Conservation (phyloP, 75 land plant genomes). For the Larix kaempferi region DNA sequence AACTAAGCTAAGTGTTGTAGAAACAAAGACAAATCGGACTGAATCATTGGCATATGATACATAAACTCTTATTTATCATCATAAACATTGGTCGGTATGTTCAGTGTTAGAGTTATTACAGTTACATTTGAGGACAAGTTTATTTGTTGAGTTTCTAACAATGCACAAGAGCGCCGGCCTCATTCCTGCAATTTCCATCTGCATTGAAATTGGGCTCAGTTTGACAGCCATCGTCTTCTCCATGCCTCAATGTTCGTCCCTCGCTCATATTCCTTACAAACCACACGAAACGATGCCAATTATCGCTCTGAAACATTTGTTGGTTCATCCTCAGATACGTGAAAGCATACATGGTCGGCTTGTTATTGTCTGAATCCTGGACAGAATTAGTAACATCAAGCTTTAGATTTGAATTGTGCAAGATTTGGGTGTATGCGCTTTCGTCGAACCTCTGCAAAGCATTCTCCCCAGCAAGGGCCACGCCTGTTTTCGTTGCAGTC, state of each 20-base stretch:
- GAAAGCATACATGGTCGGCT: slow-evolving; percentile 56
- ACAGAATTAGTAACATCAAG: slow-evolving; percentile 44
- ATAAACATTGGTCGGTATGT: too few relatives aligned
- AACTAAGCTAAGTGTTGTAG: too few relatives aligned
- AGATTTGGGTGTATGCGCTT: slow-evolving; percentile 58
- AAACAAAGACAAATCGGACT: too few relatives aligned
- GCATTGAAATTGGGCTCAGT: slow-evolving; percentile 25
- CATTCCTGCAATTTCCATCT: not conserved
- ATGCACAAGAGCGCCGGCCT: slow-evolving; percentile 2
- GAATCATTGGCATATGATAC: too few relatives aligned
- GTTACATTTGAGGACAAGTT: not conserved
- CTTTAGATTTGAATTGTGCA: slow-evolving; percentile 18
- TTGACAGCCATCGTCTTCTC: slow-evolving; percentile 22
- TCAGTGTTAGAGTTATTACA: too few relatives aligned
- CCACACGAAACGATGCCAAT: slow-evolving; percentile 68
- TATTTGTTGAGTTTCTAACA: not conserved
- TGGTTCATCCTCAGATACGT: slow-evolving; percentile 80
- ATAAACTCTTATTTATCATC: too few relatives aligned
- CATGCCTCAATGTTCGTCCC: slow-evolving; percentile 27
- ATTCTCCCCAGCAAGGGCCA: slow-evolving; percentile 89
- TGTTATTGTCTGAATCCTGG: too few relatives aligned
- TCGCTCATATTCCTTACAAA: slow-evolving; percentile 73
- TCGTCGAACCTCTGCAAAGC: slow-evolving; percentile 85
- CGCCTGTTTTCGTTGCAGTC: slow-evolving; percentile 47
- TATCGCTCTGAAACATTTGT: slow-evolving; percentile 64